These are phyloP conservation scores for Deinandra increscens DNA, from an alignment of 129 eudicot species.

Conservation along the genomic window DNA sequence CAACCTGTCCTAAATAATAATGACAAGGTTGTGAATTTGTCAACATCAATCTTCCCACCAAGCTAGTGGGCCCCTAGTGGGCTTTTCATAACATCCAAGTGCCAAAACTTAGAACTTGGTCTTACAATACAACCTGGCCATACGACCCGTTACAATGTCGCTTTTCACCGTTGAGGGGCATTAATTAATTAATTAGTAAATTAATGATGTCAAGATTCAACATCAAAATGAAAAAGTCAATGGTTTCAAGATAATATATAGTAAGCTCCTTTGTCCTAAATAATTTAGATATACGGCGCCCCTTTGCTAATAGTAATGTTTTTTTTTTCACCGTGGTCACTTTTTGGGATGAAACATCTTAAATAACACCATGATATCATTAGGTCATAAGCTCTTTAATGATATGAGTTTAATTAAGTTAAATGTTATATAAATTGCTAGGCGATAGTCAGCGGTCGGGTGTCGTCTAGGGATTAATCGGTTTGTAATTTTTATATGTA, in stretches of 20 bases:
- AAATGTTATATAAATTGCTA: no score
- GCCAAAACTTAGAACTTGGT: conserved; percentile 16
- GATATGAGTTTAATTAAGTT: no score
- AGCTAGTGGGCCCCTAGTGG: conserved; percentile 19
- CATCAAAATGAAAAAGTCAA: conserved; percentile 28
- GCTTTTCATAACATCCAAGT: conserved; percentile 17
- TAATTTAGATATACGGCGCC: no score
- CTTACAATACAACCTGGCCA: conserved; percentile 20
- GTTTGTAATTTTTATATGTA: no score
- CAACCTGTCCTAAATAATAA: no score
- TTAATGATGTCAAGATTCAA: conserved; percentile 22
- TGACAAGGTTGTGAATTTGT: conserved; percentile 25
- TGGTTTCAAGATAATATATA: conserved; percentile 20
- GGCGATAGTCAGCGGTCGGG: no score
- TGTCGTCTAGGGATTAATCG: no score
- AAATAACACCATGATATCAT: no score
- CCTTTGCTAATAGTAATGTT: no score
- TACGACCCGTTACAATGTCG: conserved; percentile 17
- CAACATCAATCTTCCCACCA: conserved; percentile 24
- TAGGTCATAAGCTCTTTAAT: no score
- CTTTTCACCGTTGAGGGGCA: conserved; percentile 1
- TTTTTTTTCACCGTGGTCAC: no score
- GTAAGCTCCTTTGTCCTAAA: not conserved
- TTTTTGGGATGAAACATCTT: no score
- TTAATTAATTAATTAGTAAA: not conserved